Evolutionary conservation across 2,329 filamentous ascomycete species (phyloP), one percentile per base, ranked within the genome.

Genomic region (Calonectria montana): DNA sequence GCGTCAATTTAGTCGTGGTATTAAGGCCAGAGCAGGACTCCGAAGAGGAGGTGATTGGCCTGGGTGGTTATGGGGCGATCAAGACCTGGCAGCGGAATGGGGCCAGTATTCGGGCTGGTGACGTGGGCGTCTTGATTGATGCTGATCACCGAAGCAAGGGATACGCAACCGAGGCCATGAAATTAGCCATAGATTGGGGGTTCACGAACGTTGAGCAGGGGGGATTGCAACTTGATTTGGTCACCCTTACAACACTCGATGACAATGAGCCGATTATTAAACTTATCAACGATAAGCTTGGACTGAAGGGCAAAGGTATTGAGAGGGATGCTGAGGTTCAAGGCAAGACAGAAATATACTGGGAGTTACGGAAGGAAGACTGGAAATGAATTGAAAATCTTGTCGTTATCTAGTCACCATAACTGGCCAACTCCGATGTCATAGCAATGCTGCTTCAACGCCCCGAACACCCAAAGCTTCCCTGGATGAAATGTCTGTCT

Each of bases 51-150:
- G 37, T 63, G 37, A 70, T 70, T 41, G 68, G 68, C 25, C 63
- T 70, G 16, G 68, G 68, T 12, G 68, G 68, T 1, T 70, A 67
- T 25, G 68, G 68, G n/a, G 63, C 55, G 4, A 70, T 70, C 63
- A 70, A 70, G 29, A 23, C 9, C 18, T 43, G 57, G 43, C 16
- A 55, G 55, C 68, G 68, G 27, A 16, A 48, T 16, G 63, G 45
- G 18, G 45, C 16, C 21, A 37, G 23, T 18, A 23, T 70, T 16
- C 63, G 63, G 4, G 68, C 63, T 5, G 63, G 68, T 3, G 68
- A 67, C 13, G 68, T 57, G 27, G 68, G 68, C 53, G 68, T 35
- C 31, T 31, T 70, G 21, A 70, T 67, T 16, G 68, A 62, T 23
- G 63, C 63, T 45, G 55, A 66, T 13, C 61, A 53, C 18, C 43